These are phyloP conservation scores for Rhynchosporium secalis DNA, from an alignment of 2,329 filamentous ascomycete species.

Conservation along the genomic window DNA sequence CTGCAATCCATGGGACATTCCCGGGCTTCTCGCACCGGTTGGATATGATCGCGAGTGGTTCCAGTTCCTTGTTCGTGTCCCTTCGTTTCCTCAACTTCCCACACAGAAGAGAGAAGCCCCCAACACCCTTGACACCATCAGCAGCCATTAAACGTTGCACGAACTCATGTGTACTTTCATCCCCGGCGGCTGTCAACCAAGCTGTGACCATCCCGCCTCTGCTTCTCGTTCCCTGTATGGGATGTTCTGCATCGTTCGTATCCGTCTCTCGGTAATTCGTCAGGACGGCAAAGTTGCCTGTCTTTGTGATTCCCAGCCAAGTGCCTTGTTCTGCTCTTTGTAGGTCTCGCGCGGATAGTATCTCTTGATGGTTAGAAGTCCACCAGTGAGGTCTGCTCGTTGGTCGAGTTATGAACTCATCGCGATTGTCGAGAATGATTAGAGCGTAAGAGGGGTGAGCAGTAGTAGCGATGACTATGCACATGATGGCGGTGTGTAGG, in stretches of 20 bases:
- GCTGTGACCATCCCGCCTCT: conserved; percentile 64
- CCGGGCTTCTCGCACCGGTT: conserved; percentile 56
- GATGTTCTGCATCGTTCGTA: conserved; percentile 50
- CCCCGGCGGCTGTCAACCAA: conserved; percentile 54
- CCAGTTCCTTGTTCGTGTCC: conserved; percentile 35
- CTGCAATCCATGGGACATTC: conserved; percentile 59
- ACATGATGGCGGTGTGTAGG: conserved; percentile 54
- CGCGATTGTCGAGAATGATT: conserved; percentile 75
- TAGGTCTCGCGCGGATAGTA: conserved; percentile 63
- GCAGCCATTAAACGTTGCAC: conserved; percentile 54
- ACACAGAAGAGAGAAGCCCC: conserved; percentile 67
- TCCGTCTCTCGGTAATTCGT: conserved; percentile 65
- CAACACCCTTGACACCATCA: conserved; percentile 57
- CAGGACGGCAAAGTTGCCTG: conserved; percentile 61
- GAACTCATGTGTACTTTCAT: conserved; percentile 51
- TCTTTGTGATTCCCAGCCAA: conserved; percentile 63
- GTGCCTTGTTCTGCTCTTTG: conserved; percentile 63
- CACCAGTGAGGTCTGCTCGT: conserved; percentile 67
- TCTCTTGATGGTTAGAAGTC: conserved; percentile 39
- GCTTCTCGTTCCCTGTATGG: conserved; percentile 56
- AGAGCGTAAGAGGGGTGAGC: conserved; percentile 73
- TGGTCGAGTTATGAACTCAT: conserved; percentile 68
- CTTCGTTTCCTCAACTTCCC: conserved; percentile 52
- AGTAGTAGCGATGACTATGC: conserved; percentile 74
- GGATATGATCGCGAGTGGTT: conserved; percentile 61